Evolutionary conservation across 495 filamentous ascomycete species (phyloP).

Genomic region (Sabuloglossum arenarium): DNA sequence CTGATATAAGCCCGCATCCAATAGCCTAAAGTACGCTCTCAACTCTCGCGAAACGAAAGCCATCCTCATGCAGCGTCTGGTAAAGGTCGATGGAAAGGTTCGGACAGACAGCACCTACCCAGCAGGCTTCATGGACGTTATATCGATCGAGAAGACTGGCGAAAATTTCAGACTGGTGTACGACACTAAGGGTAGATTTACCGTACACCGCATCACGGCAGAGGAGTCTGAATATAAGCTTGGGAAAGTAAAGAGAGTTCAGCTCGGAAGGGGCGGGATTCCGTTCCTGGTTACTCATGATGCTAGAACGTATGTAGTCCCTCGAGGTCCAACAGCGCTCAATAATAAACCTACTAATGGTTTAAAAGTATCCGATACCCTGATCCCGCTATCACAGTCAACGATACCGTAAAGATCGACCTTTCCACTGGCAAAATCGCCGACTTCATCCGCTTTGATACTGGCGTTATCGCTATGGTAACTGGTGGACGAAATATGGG

Average conservation of each 20-base stretch:
- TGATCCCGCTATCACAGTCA: constrained; percentile 93
- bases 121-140: constrained; percentile 98
- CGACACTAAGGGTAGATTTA: constrained; percentile 99
- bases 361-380: constrained; percentile 86
- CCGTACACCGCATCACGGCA: constrained; percentile 91
- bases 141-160: constrained; percentile 96
- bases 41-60: constrained; percentile 93
- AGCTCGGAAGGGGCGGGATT: constrained; percentile 97
- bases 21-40: constrained; percentile 93
- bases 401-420: constrained; percentile 99
- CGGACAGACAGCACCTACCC: constrained; percentile 96
- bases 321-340: background rate
- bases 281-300: constrained; percentile 99
- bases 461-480: constrained; percentile 89
- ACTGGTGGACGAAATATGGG: constrained; percentile 99
- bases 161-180: constrained; percentile 99
- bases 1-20: constrained; percentile 9
- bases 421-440: constrained; percentile 87
- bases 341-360: constrained; percentile 29
- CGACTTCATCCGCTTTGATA: constrained; percentile 95
- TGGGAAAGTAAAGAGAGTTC: constrained; percentile 97
- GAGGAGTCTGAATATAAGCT: constrained; percentile 99
- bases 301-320: constrained; percentile 93
- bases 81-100: constrained; percentile 99
- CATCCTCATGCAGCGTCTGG: constrained; percentile 97